These are phyloP conservation scores for Phylloboletellus chloephorus DNA, from an alignment of 1,284 basidiomycete genomes.

Conservation along the genomic window DNA sequence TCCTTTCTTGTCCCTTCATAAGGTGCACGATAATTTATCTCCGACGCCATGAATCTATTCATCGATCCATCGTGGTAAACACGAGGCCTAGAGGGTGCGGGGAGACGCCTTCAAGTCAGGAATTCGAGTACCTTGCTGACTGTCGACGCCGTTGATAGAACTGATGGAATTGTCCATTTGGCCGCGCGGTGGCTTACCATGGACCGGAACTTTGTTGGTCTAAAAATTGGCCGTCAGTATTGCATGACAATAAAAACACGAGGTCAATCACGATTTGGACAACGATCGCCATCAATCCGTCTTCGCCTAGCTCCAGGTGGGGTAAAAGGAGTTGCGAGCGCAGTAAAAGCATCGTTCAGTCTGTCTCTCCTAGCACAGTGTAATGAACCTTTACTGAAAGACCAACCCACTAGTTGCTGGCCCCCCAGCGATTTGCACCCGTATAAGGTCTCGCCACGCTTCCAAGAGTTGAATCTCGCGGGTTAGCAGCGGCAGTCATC, in stretches of 20 bases:
- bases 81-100: constrained; percentile 26
- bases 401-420: constrained; percentile 13
- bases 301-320: constrained; percentile 18
- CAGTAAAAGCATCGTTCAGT: constrained; percentile 4
- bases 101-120: constrained; percentile 15
- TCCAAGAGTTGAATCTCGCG: constrained; percentile 2
- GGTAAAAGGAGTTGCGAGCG: constrained; percentile 7
- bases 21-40: constrained; percentile 26
- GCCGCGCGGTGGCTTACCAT: constrained; percentile 3
- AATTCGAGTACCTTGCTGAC: constrained; percentile 13
- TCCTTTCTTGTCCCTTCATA: constrained; percentile 17
- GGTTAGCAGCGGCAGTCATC: constrained; percentile 8
- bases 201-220: constrained; percentile 8
- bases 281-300: constrained; percentile 21
- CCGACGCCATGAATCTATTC: constrained; percentile 27
- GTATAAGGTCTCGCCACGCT: constrained; percentile 3
- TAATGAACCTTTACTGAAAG: no score
- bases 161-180: constrained; percentile 6
- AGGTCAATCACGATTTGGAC: constrained; percentile 16
- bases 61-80: constrained; percentile 31
- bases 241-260: constrained; percentile 18
- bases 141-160: constrained; percentile 9
- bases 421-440: constrained; percentile 9
- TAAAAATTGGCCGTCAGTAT: constrained; percentile 17
- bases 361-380: no score